Percentiles rank a stretch among this genome's conserved stretches.
phyloP scores from a whole-genome alignment of 2,329 filamentous ascomycete genomes.

The Ophiostoma pallidulum region DNA sequence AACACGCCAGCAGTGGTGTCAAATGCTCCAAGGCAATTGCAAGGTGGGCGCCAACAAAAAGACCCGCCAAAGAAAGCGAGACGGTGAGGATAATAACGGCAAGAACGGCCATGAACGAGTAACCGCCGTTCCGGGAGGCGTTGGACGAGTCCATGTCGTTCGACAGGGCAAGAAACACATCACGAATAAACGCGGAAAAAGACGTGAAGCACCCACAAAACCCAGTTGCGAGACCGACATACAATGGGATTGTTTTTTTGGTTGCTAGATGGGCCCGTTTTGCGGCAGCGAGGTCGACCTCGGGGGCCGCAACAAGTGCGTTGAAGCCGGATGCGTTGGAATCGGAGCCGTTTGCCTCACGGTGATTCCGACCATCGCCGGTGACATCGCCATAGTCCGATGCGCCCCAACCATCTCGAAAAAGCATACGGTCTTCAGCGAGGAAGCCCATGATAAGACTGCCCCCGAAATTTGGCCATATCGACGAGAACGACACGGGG shows the following conservation, averaged over 20 bases:
- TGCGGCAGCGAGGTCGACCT: slow-evolving; percentile 23
- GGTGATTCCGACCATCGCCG: slow-evolving; percentile 24
- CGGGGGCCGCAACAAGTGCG: not conserved
- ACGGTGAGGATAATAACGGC: slow-evolving; percentile 67
- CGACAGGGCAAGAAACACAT: slow-evolving; percentile 60
- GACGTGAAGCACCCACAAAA: slow-evolving; percentile 65
- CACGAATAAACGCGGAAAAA: slow-evolving; percentile 60
- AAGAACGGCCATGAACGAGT: slow-evolving; percentile 73
- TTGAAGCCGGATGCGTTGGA: no score
- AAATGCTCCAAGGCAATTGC: slow-evolving; percentile 51
- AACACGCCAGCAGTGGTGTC: slow-evolving; percentile 52
- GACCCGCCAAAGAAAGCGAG: slow-evolving; percentile 57
- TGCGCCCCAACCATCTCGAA: slow-evolving; percentile 47
- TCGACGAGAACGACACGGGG: slow-evolving; percentile 60
- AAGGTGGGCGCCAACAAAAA: slow-evolving; percentile 66
- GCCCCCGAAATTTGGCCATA: slow-evolving; percentile 85
- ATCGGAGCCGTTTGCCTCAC: slow-evolving; percentile 27
- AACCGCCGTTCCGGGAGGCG: slow-evolving; percentile 54
- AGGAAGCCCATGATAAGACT: slow-evolving; percentile 80
- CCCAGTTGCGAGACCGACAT: slow-evolving; percentile 60
- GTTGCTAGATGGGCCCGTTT: slow-evolving; percentile 50
- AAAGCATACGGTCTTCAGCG: slow-evolving; percentile 15
- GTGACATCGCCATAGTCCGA: slow-evolving; percentile 18
- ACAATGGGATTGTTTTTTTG: slow-evolving; percentile 79
- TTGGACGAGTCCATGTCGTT: slow-evolving; percentile 53